Evolutionary conservation across 2,329 filamentous ascomycete species (phyloP).

Genomic region (Grosmannia huntii): DNA sequence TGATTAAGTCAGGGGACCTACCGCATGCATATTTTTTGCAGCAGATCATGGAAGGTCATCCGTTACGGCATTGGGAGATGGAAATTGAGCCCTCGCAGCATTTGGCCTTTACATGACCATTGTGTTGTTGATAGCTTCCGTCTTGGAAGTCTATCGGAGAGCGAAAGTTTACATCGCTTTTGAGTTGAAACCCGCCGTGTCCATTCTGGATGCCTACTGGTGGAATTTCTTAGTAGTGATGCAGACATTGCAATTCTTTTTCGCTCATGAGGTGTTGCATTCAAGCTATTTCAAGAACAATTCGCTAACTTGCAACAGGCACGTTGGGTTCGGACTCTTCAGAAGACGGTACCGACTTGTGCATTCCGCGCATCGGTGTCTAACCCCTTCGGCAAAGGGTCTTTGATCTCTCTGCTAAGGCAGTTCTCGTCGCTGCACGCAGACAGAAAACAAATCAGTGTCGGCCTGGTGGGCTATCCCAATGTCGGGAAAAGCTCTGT

Average conservation of each 20-base stretch:
- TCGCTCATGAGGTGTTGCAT: not conserved
- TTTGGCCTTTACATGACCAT: constrained; percentile 49
- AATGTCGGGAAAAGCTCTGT: constrained; percentile 95
- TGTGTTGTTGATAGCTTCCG: constrained; percentile 63
- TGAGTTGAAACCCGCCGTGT: constrained; percentile 90
- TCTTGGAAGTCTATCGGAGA: constrained; percentile 79
- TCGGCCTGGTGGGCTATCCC: constrained; percentile 68
- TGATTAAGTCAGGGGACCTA: constrained; percentile 76
- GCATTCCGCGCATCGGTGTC: constrained; percentile 92
- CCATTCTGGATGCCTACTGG: constrained; percentile 42
- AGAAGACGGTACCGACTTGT: constrained; percentile 83
- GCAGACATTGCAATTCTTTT: constrained; percentile 47
- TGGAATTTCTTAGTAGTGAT: constrained; percentile 96
- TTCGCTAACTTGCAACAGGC: constrained; percentile 44
- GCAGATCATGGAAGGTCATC: constrained; percentile 63
- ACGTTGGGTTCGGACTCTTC: constrained; percentile 79
- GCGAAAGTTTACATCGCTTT: constrained; percentile 63
- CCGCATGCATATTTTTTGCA: constrained; percentile 34
- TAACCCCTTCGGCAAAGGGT: constrained; percentile 94
- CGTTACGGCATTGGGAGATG: constrained; percentile 99
- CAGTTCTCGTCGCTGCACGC: constrained; percentile 69
- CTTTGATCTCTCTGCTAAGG: constrained; percentile 76
- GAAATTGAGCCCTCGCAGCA: constrained; percentile 56
- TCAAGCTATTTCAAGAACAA: constrained; percentile 15
- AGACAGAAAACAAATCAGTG: constrained; percentile 64